phyloP scores from a whole-genome alignment of 768 basidiomycete genomes.

The Gloeopeniophorella convolvens region DNA sequence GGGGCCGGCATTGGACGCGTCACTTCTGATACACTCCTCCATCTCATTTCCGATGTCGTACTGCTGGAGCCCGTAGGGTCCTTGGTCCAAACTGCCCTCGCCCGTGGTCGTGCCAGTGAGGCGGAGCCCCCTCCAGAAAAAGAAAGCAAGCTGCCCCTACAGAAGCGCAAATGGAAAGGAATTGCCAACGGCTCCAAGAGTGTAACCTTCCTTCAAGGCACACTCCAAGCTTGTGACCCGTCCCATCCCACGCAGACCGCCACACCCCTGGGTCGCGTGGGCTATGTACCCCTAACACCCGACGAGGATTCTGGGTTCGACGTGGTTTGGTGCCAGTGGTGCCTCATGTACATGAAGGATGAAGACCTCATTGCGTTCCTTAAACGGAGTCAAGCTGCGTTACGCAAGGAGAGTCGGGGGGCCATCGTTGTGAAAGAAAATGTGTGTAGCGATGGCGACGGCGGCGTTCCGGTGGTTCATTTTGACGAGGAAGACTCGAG shows the following conservation, averaged over 20 bases:
- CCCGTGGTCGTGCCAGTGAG: constrained; percentile 28
- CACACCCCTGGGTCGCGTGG: constrained; percentile 58
- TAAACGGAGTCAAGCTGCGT: constrained; percentile 48
- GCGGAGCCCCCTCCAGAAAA: constrained; percentile 26
- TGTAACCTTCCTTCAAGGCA: constrained; percentile 72
- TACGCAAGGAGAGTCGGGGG: constrained; percentile 45
- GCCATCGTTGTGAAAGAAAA: constrained; percentile 93
- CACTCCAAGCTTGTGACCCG: constrained; percentile 81
- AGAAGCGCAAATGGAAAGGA: constrained; percentile 51
- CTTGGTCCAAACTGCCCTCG: constrained; percentile 71
- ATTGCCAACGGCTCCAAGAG: constrained; percentile 57
- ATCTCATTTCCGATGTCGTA: constrained; percentile 80
- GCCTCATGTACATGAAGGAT: constrained; percentile 81
- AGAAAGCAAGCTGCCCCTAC: constrained; percentile 7
- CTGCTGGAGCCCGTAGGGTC: constrained; percentile 81
- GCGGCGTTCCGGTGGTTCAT: constrained; percentile 43
- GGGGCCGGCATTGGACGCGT: constrained; percentile 94
- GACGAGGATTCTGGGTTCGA: constrained; percentile 63
- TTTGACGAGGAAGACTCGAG: constrained; percentile 89
- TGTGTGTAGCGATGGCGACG: constrained; percentile 53
- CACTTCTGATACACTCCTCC: constrained; percentile 82
- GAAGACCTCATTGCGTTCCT: constrained; percentile 74
- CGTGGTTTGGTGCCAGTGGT: constrained; percentile 97
- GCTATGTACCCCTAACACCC: constrained; percentile 43
- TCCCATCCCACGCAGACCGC: constrained; percentile 36